Conservation (phyloP, 805 yeast species). For the Saccharomycopsis fodiens region DNA sequence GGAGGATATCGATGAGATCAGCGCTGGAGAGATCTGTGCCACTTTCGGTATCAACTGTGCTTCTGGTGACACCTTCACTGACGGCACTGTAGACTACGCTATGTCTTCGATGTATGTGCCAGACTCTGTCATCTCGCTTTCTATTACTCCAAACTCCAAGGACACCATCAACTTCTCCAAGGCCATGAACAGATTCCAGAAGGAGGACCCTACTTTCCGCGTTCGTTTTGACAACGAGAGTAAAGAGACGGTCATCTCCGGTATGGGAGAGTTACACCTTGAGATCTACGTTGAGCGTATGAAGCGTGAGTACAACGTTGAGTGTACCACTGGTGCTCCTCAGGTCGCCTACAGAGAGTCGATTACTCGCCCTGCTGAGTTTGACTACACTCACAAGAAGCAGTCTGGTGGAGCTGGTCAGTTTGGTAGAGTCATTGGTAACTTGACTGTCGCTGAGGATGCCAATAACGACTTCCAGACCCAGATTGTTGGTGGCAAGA, state of each 20-base stretch:
- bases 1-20: constrained; percentile 95
- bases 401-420: constrained; percentile 99
- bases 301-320: constrained; percentile 94
- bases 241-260: constrained; percentile 90
- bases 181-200: constrained; percentile 95
- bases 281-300: constrained; percentile 98
- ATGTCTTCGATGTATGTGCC: constrained; percentile 99
- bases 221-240: constrained; percentile 85
- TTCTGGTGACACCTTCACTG: constrained; percentile 96
- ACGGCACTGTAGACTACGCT: constrained; percentile 69
- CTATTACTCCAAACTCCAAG: constrained; percentile 80
- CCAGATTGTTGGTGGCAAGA: constrained; percentile 92
- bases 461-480: constrained; percentile 69
- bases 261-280: constrained; percentile 97
- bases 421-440: constrained; percentile 93
- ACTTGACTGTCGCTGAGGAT: constrained; percentile 49
- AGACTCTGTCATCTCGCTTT: constrained; percentile 93
- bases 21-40: constrained; percentile 98
- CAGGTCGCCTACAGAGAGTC: constrained; percentile 98
- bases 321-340: constrained; percentile 93
- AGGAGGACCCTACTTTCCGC: constrained; percentile 97
- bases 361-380: constrained; percentile 58
- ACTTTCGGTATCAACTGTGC: constrained; percentile 98
- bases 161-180: constrained; percentile 90
- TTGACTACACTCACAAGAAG: constrained; percentile 94